phyloP scores from a whole-genome alignment of 257 asterid species.

The Capsicum baccatum region DNA sequence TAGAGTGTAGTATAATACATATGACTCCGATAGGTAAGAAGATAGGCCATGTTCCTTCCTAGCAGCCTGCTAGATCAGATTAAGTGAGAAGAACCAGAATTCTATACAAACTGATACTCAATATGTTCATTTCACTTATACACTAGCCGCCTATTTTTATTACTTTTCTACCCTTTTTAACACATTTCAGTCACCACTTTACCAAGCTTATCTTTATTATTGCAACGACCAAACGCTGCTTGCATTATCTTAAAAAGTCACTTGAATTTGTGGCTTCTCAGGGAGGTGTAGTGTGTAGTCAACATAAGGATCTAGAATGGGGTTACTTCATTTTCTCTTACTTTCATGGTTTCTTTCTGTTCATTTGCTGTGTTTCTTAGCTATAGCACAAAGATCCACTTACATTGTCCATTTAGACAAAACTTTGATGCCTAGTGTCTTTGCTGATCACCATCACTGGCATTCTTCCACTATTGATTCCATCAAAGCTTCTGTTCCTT shows the following conservation, averaged over 20 bases:
- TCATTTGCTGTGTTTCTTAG: no score
- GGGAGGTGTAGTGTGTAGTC: neutral
- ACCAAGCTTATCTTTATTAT: neutral
- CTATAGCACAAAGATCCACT: no score
- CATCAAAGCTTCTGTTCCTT: no score
- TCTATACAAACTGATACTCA: neutral
- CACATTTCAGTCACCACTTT: neutral
- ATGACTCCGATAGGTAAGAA: neutral
- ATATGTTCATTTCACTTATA: neutral
- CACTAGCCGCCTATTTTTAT: conserved; percentile 8
- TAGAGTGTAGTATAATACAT: neutral
- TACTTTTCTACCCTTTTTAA: neutral
- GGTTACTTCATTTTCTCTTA: neutral
- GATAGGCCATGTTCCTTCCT: neutral
- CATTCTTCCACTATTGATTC: no score
- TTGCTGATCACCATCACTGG: no score
- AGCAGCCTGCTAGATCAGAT: conserved; percentile 8
- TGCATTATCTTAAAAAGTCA: neutral
- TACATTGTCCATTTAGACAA: no score
- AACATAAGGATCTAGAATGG: conserved; percentile 14
- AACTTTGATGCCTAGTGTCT: no score
- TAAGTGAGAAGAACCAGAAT: neutral
- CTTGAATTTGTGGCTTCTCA: neutral
- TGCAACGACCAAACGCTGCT: neutral
- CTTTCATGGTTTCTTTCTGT: no score